phyloP scores from a whole-genome alignment of 257 asterid species.

The Schizonepeta tenuifolia region DNA sequence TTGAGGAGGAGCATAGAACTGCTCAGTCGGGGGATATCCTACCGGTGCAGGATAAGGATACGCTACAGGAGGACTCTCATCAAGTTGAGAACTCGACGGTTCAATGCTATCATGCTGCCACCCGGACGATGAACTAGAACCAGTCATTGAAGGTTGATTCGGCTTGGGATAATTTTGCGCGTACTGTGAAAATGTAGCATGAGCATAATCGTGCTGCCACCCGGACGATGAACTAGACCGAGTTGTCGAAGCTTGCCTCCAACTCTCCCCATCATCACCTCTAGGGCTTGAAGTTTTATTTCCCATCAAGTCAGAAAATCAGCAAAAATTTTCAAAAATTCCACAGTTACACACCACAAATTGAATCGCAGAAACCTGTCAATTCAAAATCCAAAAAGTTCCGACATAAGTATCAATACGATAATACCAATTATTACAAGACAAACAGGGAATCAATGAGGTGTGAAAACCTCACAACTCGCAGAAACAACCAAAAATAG shows the following conservation, averaged over 20 bases:
- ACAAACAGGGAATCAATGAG: conserved; percentile 27
- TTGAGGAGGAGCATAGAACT: conserved; percentile 45
- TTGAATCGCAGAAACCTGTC: conserved; percentile 35
- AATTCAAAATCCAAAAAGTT: conserved; percentile 32
- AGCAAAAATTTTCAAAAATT: conserved; percentile 20
- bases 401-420: conserved; percentile 15
- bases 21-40: conserved; percentile 45
- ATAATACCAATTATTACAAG: conserved; percentile 13
- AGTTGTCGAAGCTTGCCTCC: conserved; percentile 56
- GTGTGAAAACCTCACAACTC: conserved; percentile 17
- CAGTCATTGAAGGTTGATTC: conserved; percentile 52
- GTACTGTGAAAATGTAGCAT: conserved; percentile 51
- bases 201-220: conserved; percentile 59
- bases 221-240: conserved; percentile 61
- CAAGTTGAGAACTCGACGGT: conserved; percentile 49
- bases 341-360: conserved; percentile 18
- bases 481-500: background rate
- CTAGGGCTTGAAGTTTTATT: conserved; percentile 65
- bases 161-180: conserved; percentile 56
- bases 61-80: conserved; percentile 51
- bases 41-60: conserved; percentile 44
- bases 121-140: conserved; percentile 56
- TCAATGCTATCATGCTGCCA: conserved; percentile 55
- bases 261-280: conserved; percentile 40
- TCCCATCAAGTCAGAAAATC: conserved; percentile 68